Evolutionary conservation across 202 grass and related monocot genomes (phyloP), one percentile per base, ranked within the genome.

Genomic region (Eragrostis tef): DNA sequence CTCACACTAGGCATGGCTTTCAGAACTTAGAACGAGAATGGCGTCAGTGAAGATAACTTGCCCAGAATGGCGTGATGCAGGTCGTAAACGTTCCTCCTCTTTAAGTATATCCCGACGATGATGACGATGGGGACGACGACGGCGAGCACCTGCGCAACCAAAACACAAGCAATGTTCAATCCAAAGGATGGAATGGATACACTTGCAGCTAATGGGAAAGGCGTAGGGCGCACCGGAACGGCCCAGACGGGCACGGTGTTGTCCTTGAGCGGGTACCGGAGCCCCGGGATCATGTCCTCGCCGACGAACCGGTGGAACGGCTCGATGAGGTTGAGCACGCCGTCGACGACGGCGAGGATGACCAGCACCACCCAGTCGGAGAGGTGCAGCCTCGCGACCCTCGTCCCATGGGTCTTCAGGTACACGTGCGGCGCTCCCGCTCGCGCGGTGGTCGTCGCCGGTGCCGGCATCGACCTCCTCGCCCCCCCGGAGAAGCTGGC

Each of bases 301-400:
- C 90, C 88, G 72, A 98, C 92, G 87, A 98, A 98, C 57, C 95
- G 90, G 70, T 98, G 88, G 80, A 85, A 98, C 25, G 92, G 95
- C 77, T 94, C 87, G 52, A 98, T 93, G 64, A 93, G 4, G 77
- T 98, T 98, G 69, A 98, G 88, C 36, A 39, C 34, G 10, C 39
- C 87, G 50, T 90, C 85, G 29, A 64, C 36, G 8, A 87, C 47
- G 1, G 16, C 86, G n/a, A 90, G 88, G 31, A 75, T 17, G 17
- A 76, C 12, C 36, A 93, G 86, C 62, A 90, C 85, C 5, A 77
- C 15, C 87, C 88, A 93, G 64, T 93, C 91, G 2, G 80, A 81
- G 56, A 88, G 51, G 71, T 93, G 91, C 20, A 72, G 45, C 45
- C 85, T 77, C 25, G 84, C 85, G 7, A 93, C 64, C 43, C 63